phyloP scores from a whole-genome alignment of 2,329 filamentous ascomycete species.

The Fusarium nisikadoi region DNA sequence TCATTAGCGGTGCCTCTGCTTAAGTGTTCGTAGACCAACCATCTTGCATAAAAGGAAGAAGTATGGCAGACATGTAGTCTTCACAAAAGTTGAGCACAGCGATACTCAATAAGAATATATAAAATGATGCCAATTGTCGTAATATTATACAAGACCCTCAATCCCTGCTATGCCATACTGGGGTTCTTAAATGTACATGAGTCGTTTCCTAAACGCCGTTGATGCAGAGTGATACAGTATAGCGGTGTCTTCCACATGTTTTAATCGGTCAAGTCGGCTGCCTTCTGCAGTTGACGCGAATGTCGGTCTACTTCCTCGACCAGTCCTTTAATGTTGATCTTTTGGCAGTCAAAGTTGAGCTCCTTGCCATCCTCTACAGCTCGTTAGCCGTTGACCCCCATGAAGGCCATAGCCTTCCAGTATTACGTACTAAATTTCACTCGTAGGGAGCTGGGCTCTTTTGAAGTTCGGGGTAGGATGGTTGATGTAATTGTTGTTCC shows the following conservation, averaged over 20 bases:
- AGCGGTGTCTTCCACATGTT: conserved; percentile 38
- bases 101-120: conserved; percentile 33
- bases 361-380: conserved; percentile 88
- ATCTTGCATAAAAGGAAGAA: conserved; percentile 27
- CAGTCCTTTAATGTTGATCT: conserved; percentile 85
- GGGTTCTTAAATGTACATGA: conserved; percentile 32
- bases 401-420: not conserved
- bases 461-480: conserved; percentile 76
- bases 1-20: conserved; percentile 95
- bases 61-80: conserved; percentile 28
- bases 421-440: conserved; percentile 84
- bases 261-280: conserved; percentile 77
- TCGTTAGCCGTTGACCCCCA: conserved; percentile 38
- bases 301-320: conserved; percentile 91
- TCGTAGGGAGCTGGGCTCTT: conserved; percentile 73
- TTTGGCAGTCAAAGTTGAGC: conserved; percentile 82
- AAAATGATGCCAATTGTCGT: conserved; percentile 38
- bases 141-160: conserved; percentile 42
- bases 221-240: conserved; percentile 47
- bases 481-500: conserved; percentile 83
- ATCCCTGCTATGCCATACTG: conserved; percentile 29
- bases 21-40: conserved; percentile 57
- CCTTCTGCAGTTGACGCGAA: conserved; percentile 82
- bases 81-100: conserved; percentile 29
- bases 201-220: conserved; percentile 47